Evolutionary conservation across 768 basidiomycete species (phyloP).

Genomic region (Amylocystis lapponica): DNA sequence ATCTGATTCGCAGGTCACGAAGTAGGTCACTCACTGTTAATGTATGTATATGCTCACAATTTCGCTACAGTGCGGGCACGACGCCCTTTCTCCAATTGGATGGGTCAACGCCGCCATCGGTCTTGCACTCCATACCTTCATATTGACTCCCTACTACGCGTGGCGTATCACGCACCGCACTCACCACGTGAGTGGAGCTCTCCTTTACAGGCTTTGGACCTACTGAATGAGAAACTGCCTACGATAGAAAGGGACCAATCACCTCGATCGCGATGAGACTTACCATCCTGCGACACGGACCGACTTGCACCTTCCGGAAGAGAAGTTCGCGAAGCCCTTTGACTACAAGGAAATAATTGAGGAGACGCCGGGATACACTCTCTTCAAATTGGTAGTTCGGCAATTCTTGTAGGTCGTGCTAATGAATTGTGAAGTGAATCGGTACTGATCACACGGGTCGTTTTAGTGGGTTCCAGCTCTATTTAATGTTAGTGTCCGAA

Average conservation of each 20-base stretch:
- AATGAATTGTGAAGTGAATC: background rate
- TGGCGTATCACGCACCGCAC: conserved; percentile 21
- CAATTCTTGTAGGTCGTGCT: conserved; percentile 35
- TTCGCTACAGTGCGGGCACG: conserved; percentile 40
- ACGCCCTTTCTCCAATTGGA: conserved; percentile 36
- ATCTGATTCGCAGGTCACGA: conserved; percentile 34
- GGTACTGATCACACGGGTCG: background rate
- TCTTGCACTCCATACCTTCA: conserved; percentile 36
- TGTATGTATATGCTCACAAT: background rate
- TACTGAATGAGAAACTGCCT: no score
- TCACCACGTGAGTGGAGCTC: conserved; percentile 15
- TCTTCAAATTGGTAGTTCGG: conserved; percentile 42
- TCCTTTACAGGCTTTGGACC: background rate
- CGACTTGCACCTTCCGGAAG: conserved; percentile 16
- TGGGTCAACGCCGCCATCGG: conserved; percentile 36
- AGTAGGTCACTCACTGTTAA: conserved; percentile 18
- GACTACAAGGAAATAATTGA: conserved; percentile 23
- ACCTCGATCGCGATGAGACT: conserved; percentile 19
- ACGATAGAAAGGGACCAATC: conserved; percentile 17
- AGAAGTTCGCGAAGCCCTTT: conserved; percentile 8
- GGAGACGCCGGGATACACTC: conserved; percentile 27
- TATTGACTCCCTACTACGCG: conserved; percentile 19
- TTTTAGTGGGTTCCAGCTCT: conserved; percentile 19
- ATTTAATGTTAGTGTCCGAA: conserved; percentile 13
- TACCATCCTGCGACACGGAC: conserved; percentile 16